Evolutionary conservation across 2,329 filamentous ascomycete genomes (phyloP), one percentile per base, ranked within the genome.

Genomic region (Talaromyces sp.): DNA sequence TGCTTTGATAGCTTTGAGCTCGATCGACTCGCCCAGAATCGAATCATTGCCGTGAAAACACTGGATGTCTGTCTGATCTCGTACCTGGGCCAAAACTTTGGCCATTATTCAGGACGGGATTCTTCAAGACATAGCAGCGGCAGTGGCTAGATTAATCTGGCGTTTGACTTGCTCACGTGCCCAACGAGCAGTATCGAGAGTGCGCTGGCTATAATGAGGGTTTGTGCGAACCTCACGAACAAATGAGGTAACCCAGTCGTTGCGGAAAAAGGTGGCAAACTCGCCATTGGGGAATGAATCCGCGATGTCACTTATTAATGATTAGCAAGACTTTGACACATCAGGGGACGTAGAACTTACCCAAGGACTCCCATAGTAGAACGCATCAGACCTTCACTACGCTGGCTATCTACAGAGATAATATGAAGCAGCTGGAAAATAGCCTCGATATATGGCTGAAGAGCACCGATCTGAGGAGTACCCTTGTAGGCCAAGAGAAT

Each of bases 351-450:
- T 33, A 22, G 6, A 17, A 77, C 87, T 72, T 83, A 96, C 91
- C 92, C 94, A 77, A 99, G 89, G 57, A 97, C 92, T 73, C 94
- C 94, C 90, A 97, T 97, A 8, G 89, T 85, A n/a, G 93, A 89
- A 65, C 94, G 84, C 81, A 97, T 88, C 51, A 99, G 81, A 36
- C 89, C 86, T 77, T 99, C 94, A 69, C 91, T 96, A 66, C 91
- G 89, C 80, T 94, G 96, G 64, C 83, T 81, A 70, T 97, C 94
- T 64, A 84, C 81, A 63, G 87, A 87, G 66, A 97, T 88, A 61
- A 85, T 82, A 68, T 89, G 87, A 45, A 99, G 84, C 54, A 97
- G 84, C 65, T 89, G 82, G 79, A 97, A 97, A 69, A 99, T 93
- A 7, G 87, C 84, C 65, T 89, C 83, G 19, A 97, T 84, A 66